Percentiles rank a stretch among this genome's conserved stretches.
These are phyloP conservation scores for Penicillium salamii DNA, from an alignment of 495 filamentous ascomycete genomes.

Conservation along the genomic window DNA sequence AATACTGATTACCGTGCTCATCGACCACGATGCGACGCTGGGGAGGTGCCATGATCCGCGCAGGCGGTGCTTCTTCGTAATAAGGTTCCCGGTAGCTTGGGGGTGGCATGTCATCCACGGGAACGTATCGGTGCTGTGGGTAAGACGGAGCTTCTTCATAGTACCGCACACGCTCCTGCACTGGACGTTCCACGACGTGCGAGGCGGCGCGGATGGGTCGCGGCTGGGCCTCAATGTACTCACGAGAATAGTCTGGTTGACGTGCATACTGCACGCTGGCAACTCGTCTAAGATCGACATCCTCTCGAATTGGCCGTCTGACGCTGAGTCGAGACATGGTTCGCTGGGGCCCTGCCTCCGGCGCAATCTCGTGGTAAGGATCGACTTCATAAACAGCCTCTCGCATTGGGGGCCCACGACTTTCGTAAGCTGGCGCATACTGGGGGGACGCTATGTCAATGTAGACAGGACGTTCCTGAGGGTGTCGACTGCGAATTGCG, in stretches of 20 bases:
- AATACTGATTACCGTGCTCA: conserved; percentile 66
- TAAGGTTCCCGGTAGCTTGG: conserved; percentile 49
- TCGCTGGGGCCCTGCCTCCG: conserved; percentile 35
- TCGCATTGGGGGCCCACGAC: conserved; percentile 28
- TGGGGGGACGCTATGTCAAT: conserved; percentile 49
- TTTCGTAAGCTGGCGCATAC: conserved; percentile 40
- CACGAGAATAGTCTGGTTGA: conserved; percentile 47
- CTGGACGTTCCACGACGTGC: conserved; percentile 55
- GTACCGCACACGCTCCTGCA: conserved; percentile 47
- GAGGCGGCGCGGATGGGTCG: conserved; percentile 57
- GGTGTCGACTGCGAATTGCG: conserved; percentile 39
- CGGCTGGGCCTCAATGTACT: conserved; percentile 43
- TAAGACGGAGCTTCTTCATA: conserved; percentile 54
- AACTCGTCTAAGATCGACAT: conserved; percentile 56
- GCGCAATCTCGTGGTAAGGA: conserved; percentile 34
- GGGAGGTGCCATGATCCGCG: conserved; percentile 55
- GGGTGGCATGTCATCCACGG: conserved; percentile 57
- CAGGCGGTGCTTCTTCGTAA: conserved; percentile 37
- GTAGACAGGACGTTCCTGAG: conserved; percentile 45
- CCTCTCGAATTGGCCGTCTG: conserved; percentile 47
- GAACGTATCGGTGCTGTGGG: conserved; percentile 39
- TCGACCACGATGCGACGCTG: conserved; percentile 66
- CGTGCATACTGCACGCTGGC: conserved; percentile 55
- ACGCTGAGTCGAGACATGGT: conserved; percentile 41
- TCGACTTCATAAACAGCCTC: conserved; percentile 37